phyloP scores from a whole-genome alignment of 2,329 filamentous ascomycete species.

The Samsoniella hepiali region DNA sequence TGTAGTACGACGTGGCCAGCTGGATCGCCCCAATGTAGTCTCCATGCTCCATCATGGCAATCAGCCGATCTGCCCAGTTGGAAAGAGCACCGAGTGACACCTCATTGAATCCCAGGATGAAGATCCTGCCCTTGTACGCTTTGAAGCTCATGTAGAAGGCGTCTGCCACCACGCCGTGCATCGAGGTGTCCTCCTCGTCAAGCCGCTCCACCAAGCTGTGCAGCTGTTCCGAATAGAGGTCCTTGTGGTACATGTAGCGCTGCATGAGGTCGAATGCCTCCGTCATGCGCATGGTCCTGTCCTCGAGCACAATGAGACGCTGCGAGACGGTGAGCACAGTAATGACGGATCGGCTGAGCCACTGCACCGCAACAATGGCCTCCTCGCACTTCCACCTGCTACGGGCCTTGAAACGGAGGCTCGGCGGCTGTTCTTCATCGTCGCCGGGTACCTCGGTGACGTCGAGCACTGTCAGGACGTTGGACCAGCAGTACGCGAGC shows the following conservation, averaged over 20 bases:
- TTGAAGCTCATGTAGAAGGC: slow-evolving; percentile 98
- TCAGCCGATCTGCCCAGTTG: slow-evolving; percentile 92
- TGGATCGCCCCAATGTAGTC: slow-evolving; percentile 91
- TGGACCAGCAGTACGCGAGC: slow-evolving; percentile 97
- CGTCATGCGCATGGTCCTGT: slow-evolving; percentile 82
- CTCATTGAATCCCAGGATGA: slow-evolving; percentile 91
- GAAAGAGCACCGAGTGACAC: slow-evolving; percentile 86
- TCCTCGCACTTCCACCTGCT: slow-evolving; percentile 93
- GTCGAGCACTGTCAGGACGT: slow-evolving; percentile 90
- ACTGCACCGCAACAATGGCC: slow-evolving; percentile 93
- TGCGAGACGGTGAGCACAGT: slow-evolving; percentile 93
- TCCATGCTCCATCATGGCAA: slow-evolving; percentile 94
- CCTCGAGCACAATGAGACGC: slow-evolving; percentile 86
- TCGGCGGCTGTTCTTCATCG: slow-evolving; percentile 73
- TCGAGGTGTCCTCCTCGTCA: slow-evolving; percentile 79
- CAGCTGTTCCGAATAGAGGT: slow-evolving; percentile 86
- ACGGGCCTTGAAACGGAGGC: slow-evolving; percentile 74
- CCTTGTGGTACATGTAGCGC: slow-evolving; percentile 87
- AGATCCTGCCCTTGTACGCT: slow-evolving; percentile 89
- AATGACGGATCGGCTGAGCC: slow-evolving; percentile 90
- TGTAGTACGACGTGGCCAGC: slow-evolving; percentile 88
- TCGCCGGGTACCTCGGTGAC: slow-evolving; percentile 68
- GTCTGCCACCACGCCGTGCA: slow-evolving; percentile 96
- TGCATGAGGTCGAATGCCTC: slow-evolving; percentile 91
- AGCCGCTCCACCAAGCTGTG: slow-evolving; percentile 81